Conservation (phyloP, 306 rosid species). For the Erythrophleum fordii region DNA sequence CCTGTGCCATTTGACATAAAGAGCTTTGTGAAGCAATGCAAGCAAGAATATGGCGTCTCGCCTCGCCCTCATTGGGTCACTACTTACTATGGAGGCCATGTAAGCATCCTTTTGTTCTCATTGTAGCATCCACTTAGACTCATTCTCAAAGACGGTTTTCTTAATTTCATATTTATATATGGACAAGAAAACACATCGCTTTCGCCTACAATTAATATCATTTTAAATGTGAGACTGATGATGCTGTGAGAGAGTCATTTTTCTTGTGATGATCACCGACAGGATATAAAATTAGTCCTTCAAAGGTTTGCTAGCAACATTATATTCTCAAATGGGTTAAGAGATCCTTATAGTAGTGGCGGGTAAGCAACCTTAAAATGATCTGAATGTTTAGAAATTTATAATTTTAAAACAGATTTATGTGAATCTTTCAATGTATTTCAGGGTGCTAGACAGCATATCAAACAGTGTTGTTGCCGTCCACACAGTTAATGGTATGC, state of each 20-base stretch:
- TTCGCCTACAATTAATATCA: neutral
- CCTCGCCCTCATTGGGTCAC: conserved; percentile 71
- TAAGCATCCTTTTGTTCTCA: conserved; percentile 31
- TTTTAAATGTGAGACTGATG: too few relatives aligned
- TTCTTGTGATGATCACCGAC: conserved; percentile 12
- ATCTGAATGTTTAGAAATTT: neutral
- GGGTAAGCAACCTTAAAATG: conserved; percentile 45
- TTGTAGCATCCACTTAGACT: neutral
- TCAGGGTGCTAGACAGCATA: conserved; percentile 54
- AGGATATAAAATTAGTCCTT: conserved; percentile 59
- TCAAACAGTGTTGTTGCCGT: conserved; percentile 53
- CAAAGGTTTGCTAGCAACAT: conserved; percentile 65
- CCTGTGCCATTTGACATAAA: conserved; percentile 25
- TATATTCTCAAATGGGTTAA: conserved; percentile 74
- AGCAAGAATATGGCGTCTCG: conserved; percentile 46
- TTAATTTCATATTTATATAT: neutral
- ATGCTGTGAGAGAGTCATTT: neutral
- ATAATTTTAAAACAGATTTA: neutral
- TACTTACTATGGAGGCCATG: conserved; percentile 72
- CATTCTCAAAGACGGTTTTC: neutral
- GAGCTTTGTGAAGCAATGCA: conserved; percentile 33
- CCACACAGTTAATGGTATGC: conserved; percentile 42
- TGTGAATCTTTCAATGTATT: conserved; percentile 10
- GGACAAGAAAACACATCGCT: neutral
- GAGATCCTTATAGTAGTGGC: conserved; percentile 66